Conservation (phyloP, 208 protist species). For the Trypanosoma mega region DNA sequence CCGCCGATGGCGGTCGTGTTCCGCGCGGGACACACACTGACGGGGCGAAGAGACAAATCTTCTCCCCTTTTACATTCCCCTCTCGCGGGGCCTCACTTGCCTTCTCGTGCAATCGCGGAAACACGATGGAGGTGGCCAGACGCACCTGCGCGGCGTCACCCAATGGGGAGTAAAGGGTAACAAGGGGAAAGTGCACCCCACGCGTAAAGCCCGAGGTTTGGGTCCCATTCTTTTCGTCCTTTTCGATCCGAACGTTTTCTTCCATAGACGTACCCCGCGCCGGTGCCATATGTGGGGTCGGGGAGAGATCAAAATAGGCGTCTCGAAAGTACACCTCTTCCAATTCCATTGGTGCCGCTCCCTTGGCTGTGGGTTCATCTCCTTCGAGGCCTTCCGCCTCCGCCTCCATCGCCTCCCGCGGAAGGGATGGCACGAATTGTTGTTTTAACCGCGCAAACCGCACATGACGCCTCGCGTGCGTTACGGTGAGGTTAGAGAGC, state of each 20-base stretch:
- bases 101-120: conserved; percentile 18
- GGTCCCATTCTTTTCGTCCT: background rate
- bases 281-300: conserved; percentile 9
- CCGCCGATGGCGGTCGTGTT: conserved; percentile 51
- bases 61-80: conserved; percentile 11
- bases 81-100: background rate
- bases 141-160: conserved; percentile 5
- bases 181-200: background rate
- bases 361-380: no score
- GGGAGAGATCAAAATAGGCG: conserved; percentile 38
- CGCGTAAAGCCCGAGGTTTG: background rate
- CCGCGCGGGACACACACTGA: conserved; percentile 39
- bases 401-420: background rate
- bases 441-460: conserved; percentile 19
- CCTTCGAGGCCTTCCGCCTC: no score
- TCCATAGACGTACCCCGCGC: background rate
- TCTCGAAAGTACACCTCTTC: conserved; percentile 59
- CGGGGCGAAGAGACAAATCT: conserved; percentile 27
- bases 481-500: background rate
- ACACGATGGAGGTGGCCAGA: conserved; percentile 15
- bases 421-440: conserved; percentile 25
- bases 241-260: background rate
- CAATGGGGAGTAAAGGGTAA: background rate
- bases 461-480: conserved; percentile 21
- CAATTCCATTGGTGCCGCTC: no score